These are phyloP conservation scores for Mycena metata DNA, from an alignment of 768 basidiomycete species.

Conservation along the genomic window DNA sequence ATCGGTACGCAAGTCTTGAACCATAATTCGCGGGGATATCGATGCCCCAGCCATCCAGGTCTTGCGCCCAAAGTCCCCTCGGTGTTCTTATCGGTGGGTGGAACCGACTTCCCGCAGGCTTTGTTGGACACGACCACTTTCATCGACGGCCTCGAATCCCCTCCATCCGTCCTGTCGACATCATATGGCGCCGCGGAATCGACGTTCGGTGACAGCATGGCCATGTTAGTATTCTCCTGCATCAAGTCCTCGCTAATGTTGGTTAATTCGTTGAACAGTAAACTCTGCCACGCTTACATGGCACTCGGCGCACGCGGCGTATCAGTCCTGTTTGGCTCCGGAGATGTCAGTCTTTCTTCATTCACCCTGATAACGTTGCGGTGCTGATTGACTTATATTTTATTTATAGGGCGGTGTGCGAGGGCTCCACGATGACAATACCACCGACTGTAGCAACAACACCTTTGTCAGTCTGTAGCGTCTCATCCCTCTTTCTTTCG, in stretches of 20 bases:
- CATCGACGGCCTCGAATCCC: constrained; percentile 5
- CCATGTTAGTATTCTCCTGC: constrained; percentile 32
- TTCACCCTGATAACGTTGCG: neutral
- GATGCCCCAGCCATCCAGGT: neutral
- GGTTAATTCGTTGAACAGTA: constrained; percentile 1
- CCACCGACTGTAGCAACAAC: neutral
- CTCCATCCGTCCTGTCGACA: constrained; percentile 4
- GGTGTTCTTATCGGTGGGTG: neutral
- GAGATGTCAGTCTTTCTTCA: constrained; percentile 12
- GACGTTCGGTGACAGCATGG: constrained; percentile 1
- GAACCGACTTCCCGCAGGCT: constrained; percentile 42
- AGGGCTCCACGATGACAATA: neutral
- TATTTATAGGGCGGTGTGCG: constrained; percentile 6
- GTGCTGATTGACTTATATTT: neutral
- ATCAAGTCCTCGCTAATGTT: too few species aligned
- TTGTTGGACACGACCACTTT: constrained; percentile 13
- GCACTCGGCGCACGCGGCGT: constrained; percentile 4
- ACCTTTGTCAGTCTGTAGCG: too few species aligned
- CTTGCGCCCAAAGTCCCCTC: constrained; percentile 1
- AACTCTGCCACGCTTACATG: constrained; percentile 3
- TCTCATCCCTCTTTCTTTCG: too few species aligned
- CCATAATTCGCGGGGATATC: too few species aligned
- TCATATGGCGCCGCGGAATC: neutral
- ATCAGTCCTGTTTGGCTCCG: constrained; percentile 9
- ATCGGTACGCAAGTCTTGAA: neutral